Evolutionary conservation across 1,284 basidiomycete genomes (phyloP).

Genomic region (Puccinia polysora): DNA sequence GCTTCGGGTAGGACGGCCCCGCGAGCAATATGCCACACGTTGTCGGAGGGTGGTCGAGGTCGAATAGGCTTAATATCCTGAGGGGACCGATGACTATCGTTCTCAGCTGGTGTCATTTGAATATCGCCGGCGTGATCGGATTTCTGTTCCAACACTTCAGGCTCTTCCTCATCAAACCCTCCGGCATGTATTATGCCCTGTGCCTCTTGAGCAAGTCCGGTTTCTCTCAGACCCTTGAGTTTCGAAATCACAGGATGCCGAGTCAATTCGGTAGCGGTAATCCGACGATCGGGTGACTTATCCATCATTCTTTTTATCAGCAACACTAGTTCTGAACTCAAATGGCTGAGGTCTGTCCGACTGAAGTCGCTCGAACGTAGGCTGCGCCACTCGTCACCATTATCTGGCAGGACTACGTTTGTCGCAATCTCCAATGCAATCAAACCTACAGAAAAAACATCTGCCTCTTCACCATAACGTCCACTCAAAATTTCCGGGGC

Average conservation of each 20-base stretch:
- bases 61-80: constrained; percentile 2
- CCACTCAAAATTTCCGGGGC: constrained; percentile 96
- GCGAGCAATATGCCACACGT: constrained; percentile 20
- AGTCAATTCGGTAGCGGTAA: constrained; percentile 26
- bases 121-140: constrained; percentile 23
- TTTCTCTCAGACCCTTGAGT: constrained; percentile 1
- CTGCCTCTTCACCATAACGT: constrained; percentile 83
- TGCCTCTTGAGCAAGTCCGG: constrained; percentile 11
- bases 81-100: neutral
- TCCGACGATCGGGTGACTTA: constrained; percentile 46
- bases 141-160: neutral
- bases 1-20: constrained; percentile 37
- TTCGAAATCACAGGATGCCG: constrained; percentile 25
- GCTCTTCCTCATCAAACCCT: neutral
- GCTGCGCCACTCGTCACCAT: constrained; percentile 93
- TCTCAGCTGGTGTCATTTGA: neutral
- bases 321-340: constrained; percentile 66
- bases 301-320: constrained; percentile 54
- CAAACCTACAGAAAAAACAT: constrained; percentile 97
- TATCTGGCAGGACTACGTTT: constrained; percentile 91
- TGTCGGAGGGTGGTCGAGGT: constrained; percentile 3
- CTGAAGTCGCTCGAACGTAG: constrained; percentile 86
- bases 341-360: constrained; percentile 70
- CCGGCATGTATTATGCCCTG: neutral
- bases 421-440: constrained; percentile 90